Percentiles rank a stretch among this genome's conserved stretches.
Conservation (phyloP, 1,284 basidiomycete species). For the Inonotus hispidus region DNA sequence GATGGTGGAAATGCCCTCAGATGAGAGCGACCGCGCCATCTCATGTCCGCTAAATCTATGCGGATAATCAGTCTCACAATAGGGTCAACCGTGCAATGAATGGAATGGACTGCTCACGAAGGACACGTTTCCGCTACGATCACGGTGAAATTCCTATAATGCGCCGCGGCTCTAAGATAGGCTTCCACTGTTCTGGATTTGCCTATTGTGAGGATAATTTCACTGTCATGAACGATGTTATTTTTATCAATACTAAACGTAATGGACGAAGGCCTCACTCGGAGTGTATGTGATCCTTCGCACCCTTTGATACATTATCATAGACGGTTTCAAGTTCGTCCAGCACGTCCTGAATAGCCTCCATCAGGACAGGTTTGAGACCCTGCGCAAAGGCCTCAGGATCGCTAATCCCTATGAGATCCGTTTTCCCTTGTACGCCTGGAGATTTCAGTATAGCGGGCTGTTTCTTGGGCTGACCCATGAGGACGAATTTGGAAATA, state of each 20-base stretch:
- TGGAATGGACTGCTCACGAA: conserved; percentile 46
- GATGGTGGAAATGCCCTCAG: conserved; percentile 84
- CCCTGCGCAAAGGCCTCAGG: conserved; percentile 65
- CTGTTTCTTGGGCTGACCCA: conserved; percentile 68
- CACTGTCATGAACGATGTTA: conserved; percentile 42
- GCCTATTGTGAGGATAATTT: conserved; percentile 96
- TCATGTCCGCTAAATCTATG: conserved; percentile 77
- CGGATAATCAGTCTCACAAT: conserved; percentile 3
- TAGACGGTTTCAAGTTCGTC: conserved; percentile 96
- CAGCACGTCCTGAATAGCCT: conserved; percentile 89
- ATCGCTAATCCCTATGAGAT: conserved; percentile 55
- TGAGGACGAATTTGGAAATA: conserved; percentile 71
- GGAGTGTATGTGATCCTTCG: conserved; percentile 94
- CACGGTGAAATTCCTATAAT: conserved; percentile 91
- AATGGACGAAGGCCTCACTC: conserved; percentile 55
- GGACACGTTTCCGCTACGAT: conserved; percentile 95
- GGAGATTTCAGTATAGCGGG: conserved; percentile 39
- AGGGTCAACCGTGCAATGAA: background rate
- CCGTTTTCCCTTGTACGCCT: conserved; percentile 29
- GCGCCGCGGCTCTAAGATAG: conserved; percentile 87
- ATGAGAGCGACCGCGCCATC: conserved; percentile 77
- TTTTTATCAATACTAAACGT: background rate
- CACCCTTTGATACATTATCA: conserved; percentile 91
- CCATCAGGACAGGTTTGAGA: conserved; percentile 77
- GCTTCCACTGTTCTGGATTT: conserved; percentile 91